These are phyloP conservation scores for Candida incommunis DNA, from an alignment of 805 yeast species.

Conservation along the genomic window DNA sequence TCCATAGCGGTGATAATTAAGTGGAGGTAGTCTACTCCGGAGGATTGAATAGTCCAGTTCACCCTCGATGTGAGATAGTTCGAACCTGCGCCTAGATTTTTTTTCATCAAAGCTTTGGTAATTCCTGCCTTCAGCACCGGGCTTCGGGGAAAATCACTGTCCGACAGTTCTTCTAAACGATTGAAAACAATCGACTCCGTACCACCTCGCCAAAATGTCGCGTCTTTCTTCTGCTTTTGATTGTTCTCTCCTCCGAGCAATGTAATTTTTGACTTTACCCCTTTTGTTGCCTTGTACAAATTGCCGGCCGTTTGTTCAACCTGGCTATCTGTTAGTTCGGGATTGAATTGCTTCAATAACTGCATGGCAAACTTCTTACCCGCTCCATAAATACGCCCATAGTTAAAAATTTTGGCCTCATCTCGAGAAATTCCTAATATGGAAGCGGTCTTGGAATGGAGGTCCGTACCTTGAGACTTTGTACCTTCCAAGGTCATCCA, in stretches of 20 bases:
- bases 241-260: neutral
- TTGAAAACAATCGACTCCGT: constrained; percentile 88
- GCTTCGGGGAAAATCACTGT: constrained; percentile 64
- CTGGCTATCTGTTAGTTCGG: constrained; percentile 46
- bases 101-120: constrained; percentile 62
- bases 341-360: constrained; percentile 72
- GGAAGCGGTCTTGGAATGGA: constrained; percentile 86
- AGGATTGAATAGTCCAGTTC: constrained; percentile 96
- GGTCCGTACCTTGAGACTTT: constrained; percentile 79
- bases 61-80: constrained; percentile 73
- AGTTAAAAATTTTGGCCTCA: constrained; percentile 91
- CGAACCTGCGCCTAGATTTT: constrained; percentile 47
- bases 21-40: constrained; percentile 95
- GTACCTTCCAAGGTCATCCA: constrained; percentile 99
- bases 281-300: constrained; percentile 76
- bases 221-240: constrained; percentile 15
- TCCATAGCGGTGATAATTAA: constrained; percentile 77
- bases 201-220: constrained; percentile 50
- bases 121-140: constrained; percentile 91
- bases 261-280: constrained; percentile 25
- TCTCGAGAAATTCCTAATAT: constrained; percentile 80
- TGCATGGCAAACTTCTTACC: constrained; percentile 83
- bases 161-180: constrained; percentile 74
- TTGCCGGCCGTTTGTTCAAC: constrained; percentile 51
- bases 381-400: constrained; percentile 96